Conservation (phyloP, 2,329 filamentous ascomycete genomes). For the Paecilomyces niveus region DNA sequence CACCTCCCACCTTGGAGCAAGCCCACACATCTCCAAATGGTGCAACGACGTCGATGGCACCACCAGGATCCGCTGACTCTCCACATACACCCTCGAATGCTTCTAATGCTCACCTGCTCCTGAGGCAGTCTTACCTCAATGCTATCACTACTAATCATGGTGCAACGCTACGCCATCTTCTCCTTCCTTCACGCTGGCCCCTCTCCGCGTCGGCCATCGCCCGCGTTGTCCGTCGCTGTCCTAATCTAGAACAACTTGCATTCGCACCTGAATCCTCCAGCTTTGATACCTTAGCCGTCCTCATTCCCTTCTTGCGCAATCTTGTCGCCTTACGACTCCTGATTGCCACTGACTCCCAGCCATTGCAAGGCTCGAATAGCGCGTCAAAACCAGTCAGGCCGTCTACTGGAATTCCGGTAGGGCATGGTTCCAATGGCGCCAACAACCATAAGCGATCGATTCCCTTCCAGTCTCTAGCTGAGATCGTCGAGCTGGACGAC, state of each 20-base stretch:
- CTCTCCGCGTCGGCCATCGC: constrained; percentile 43
- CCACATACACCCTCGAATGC: constrained; percentile 7
- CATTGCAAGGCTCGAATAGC: constrained; percentile 2
- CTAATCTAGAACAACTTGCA: constrained; percentile 53
- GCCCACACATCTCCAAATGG: neutral
- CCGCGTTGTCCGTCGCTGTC: constrained; percentile 47
- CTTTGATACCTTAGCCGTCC: constrained; percentile 31
- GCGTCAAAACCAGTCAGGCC: constrained; percentile 3
- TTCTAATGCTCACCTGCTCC: constrained; percentile 20
- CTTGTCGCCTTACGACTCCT: constrained; percentile 34
- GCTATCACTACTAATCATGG: constrained; percentile 47
- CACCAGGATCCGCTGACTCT: constrained; percentile 14
- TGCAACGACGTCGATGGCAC: constrained; percentile 18
- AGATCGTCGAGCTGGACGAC: constrained; percentile 33
- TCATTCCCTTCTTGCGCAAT: constrained; percentile 35
- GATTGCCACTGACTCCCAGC: constrained; percentile 21
- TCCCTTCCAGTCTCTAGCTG: constrained; percentile 20
- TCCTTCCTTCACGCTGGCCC: constrained; percentile 51
- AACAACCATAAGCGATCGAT: neutral
- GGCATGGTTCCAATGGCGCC: neutral
- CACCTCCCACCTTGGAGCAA: constrained; percentile 19
- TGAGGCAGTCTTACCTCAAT: constrained; percentile 43
- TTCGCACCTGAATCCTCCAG: constrained; percentile 40
- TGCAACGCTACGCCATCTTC: constrained; percentile 46
- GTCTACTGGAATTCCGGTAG: constrained; percentile 1